Evolutionary conservation across 371 early-diverging fungal species (phyloP), one percentile per base, ranked within the genome.

Genomic region (Aphelidium insulamus): DNA sequence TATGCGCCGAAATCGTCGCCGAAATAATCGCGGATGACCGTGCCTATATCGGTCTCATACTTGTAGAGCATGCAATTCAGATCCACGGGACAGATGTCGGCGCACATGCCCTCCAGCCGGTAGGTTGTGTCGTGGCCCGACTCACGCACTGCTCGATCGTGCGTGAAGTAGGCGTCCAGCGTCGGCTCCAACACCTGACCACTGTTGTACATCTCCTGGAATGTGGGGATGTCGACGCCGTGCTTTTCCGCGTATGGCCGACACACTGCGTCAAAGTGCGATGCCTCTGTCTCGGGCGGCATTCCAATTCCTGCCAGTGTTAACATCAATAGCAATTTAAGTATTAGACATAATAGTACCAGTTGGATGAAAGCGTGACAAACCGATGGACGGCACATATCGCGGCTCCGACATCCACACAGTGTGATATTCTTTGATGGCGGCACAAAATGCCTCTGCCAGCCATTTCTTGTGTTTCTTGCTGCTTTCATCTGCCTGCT

Each of bases 91-190:
- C 79, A 82, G 40, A 94, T 54, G 38, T 80, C 61, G 0, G 91
- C 95, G 49, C 88, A 87, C 17, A 72, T 57, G 26, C 73, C 72
- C 43, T 95, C 95, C 26, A 83, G 71, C 2, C 92, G 67, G 46
- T 94, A 91, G 10, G 91, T 81, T 0, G 92, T 91, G 48, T 94
- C 92, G 52, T 94, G 92, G 6, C 92, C 95, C 9, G 84, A 83
- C 54, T 91, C 91, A 26, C 95, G 72, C 2, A 90, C 92, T 0
- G 92, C 91, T 8, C 95, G 72, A 43, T 95, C 95, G 46, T 95
- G 92, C 30, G 84, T 62, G 50, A 95, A 95, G 51, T 90, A 95
- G 22, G 56, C 70, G 56, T 95, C 92, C 26, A 95, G 50, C 36
- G 75, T 72, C 3, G 85, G 84, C 36, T 79, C 82, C 4, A 47